Base-by-base conservation (phyloP, 495 filamentous ascomycete genomes). In the Penicillium paradoxum region DNA sequence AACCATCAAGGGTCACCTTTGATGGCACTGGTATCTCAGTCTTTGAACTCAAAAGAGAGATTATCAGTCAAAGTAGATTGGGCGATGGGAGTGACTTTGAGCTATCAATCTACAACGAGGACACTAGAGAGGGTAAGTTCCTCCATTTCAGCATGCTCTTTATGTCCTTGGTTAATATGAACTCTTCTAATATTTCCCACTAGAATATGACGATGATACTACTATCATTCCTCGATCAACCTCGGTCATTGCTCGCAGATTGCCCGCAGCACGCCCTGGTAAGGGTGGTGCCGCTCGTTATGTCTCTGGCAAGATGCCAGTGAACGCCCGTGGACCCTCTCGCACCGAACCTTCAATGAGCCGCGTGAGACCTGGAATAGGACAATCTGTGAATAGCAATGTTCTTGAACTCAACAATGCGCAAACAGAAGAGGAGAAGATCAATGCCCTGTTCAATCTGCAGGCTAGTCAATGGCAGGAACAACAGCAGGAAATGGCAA, bases 11-110 rank as follows among this genome's bases (percentile, higher is more conserved):
- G 66, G 89, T 99, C 54, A 86, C 89, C 61, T 99, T 99, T 74
- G 93, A 99, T 75, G 93, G 93, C 65, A 97, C 93, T 62, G 89
- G 89, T 73, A 96, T 99, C 56, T 95, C 93, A 50, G 93, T 97
- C 61, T 99, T 97, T 75, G 93, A 97, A 70, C 73, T 97, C 65
- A 99, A 99, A 73, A 84, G 92, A 73, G 91, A 96, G 71, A 99
- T 99, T 66, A 99, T 99, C 73, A 80, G 82, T 61, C 85, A 89
- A 73, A 92, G 87, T 75, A 88, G 87, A 56, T 79, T 97, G 85
- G 95, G 93, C 57, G 91, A 97, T 77, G 95, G 95, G 51, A 89
- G 88, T 50, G 93, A 99, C 63, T 97, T 99, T 66, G 93, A 99
- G 70, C 79, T 99, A 44, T 82, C 89, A 41, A 93, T 99, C 57